phyloP scores from a whole-genome alignment of 345 rosid genomes.

The Melastoma malabathricum region DNA sequence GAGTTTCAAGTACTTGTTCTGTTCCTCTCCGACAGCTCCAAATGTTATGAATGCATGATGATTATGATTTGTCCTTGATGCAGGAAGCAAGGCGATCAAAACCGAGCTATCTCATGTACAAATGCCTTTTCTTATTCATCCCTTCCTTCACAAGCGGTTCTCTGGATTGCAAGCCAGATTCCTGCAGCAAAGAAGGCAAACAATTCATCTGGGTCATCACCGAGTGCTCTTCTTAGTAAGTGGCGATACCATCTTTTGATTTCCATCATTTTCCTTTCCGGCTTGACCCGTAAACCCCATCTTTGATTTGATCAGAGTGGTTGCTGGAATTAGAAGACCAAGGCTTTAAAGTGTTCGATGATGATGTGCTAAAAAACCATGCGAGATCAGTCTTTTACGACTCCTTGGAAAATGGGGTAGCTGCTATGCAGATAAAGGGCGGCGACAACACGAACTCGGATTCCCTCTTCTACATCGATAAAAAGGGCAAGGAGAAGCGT shows the following conservation, averaged over 20 bases:
- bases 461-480: slow-evolving; percentile 28
- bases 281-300: neutral
- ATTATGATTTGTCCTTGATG: slow-evolving; percentile 7
- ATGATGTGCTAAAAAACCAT: slow-evolving; percentile 19
- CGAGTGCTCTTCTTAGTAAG: slow-evolving; percentile 41
- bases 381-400: slow-evolving; percentile 24
- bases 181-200: slow-evolving; percentile 19
- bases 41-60: neutral
- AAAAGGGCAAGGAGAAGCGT: slow-evolving; percentile 18
- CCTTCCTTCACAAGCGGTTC: slow-evolving; percentile 22
- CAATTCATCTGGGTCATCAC: slow-evolving; percentile 22
- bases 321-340: slow-evolving; percentile 27
- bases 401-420: slow-evolving; percentile 14
- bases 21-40: neutral
- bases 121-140: slow-evolving; percentile 29
- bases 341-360: slow-evolving; percentile 29
- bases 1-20: slow-evolving; percentile 25
- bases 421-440: slow-evolving; percentile 8
- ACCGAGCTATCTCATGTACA: slow-evolving; percentile 23
- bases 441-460: slow-evolving; percentile 13
- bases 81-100: slow-evolving; percentile 34
- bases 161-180: slow-evolving; percentile 17
- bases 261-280: neutral
- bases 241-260: neutral
- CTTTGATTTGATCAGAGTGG: slow-evolving; percentile 20